Evolutionary conservation across 345 rosid species (phyloP).

Genomic region (Eucalyptus regnans): DNA sequence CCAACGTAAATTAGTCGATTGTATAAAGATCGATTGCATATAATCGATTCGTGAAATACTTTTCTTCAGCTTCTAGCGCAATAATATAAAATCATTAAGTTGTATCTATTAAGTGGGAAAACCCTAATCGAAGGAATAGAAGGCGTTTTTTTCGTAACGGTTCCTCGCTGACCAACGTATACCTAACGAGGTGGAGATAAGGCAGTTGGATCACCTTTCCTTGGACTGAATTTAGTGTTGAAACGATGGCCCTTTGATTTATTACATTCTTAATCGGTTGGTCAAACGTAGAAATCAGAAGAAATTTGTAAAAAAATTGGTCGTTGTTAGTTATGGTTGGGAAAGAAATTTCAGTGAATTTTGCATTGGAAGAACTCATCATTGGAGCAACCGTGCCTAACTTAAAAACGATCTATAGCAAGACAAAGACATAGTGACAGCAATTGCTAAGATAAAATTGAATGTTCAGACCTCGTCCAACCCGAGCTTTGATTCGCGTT

Average conservation of each 20-base stretch:
- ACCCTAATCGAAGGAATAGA: background rate
- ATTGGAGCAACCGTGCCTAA: background rate
- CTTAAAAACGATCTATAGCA: background rate
- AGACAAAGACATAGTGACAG: background rate
- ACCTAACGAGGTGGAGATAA: background rate
- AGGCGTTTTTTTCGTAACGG: background rate
- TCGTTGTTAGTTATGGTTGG: background rate
- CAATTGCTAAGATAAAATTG: background rate
- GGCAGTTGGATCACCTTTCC: background rate
- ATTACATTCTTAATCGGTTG: background rate
- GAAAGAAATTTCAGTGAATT: background rate
- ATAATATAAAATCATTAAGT: background rate
- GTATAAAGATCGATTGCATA: background rate
- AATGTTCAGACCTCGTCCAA: background rate
- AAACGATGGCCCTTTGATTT: background rate
- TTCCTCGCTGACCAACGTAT: background rate
- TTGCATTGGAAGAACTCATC: background rate
- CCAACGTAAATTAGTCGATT: background rate
- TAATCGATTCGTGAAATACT: background rate
- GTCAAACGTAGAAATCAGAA: background rate
- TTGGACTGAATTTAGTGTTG: background rate
- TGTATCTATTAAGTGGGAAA: background rate
- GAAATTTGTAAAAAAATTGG: background rate
- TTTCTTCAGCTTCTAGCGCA: background rate
- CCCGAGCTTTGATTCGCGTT: fast-evolving